Evolutionary conservation across 169 alveolate genomes (phyloP).

Genomic region (Ophryocystis elektroscirrha): DNA sequence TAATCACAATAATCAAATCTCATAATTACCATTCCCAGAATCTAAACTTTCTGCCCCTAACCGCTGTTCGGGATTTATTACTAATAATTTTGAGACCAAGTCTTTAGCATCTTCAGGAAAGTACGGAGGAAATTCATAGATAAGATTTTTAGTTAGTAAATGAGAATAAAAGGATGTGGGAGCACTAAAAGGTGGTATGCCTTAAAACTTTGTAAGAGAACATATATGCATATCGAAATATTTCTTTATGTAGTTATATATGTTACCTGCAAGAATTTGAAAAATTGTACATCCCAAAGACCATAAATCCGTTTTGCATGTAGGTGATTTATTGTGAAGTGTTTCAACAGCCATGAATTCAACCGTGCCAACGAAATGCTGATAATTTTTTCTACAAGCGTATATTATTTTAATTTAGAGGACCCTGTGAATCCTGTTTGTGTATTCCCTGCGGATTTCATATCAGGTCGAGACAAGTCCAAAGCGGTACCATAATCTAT

Average conservation of each 20-base stretch:
- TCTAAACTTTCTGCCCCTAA: constrained; percentile 22
- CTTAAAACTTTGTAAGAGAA: constrained; percentile 5
- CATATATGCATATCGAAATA: not conserved
- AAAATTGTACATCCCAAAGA: constrained; percentile 63
- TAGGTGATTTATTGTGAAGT: constrained; percentile 49
- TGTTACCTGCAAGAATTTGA: constrained; percentile 50
- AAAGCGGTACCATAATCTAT: constrained; percentile 74
- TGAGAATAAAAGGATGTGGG: constrained; percentile 3
- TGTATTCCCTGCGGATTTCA: constrained; percentile 10
- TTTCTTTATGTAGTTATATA: constrained; percentile 3
- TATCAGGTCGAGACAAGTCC: constrained; percentile 24
- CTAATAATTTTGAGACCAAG: constrained; percentile 23
- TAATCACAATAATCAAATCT: too few species aligned
- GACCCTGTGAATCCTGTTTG: constrained; percentile 4
- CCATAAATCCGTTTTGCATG: constrained; percentile 59
- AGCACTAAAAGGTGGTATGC: constrained; percentile 7
- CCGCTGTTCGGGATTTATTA: constrained; percentile 28
- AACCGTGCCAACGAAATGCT: constrained; percentile 66
- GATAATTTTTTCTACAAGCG: constrained; percentile 35
- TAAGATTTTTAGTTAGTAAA: constrained; percentile 2
- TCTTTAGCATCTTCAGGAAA: constrained; percentile 23
- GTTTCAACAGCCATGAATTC: constrained; percentile 75
- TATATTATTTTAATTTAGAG: constrained; percentile 3
- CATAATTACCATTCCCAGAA: too few species aligned
- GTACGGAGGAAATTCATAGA: constrained; percentile 10